Conservation (phyloP, 345 rosid species). For the Citrus unshiu region DNA sequence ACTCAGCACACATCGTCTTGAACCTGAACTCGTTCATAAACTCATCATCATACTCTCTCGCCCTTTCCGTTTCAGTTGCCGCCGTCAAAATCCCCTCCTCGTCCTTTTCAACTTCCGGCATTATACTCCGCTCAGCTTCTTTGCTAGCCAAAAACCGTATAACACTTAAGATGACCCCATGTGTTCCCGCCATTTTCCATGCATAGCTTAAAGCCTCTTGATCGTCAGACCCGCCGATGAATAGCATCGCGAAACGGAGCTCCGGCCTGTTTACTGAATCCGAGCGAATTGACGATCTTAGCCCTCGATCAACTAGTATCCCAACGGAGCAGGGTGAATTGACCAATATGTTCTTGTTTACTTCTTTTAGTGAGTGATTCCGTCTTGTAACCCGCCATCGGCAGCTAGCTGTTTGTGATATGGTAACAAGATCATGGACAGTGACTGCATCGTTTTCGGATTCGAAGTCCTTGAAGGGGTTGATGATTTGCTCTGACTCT, state of each 20-base stretch:
- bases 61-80: not conserved
- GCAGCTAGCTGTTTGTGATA: conserved; percentile 17
- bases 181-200: conserved; percentile 18
- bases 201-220: conserved; percentile 30
- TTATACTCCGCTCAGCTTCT: not conserved
- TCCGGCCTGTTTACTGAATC: not conserved
- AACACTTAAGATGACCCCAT: conserved; percentile 7
- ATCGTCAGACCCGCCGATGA: conserved; percentile 27
- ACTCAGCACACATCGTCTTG: conserved; percentile 21
- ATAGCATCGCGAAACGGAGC: conserved; percentile 19
- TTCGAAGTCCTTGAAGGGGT: conserved; percentile 16
- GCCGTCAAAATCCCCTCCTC: not conserved
- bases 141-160: conserved; percentile 11
- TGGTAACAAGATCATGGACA: conserved; percentile 26
- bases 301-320: conserved; percentile 29
- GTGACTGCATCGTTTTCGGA: not conserved
- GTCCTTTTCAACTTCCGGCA: not conserved
- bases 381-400: conserved; percentile 9
- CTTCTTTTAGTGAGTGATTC: not conserved
- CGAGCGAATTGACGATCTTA: not conserved
- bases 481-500: conserved; percentile 20
- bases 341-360: conserved; percentile 18
- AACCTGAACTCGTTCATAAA: conserved; percentile 36
- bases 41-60: not conserved
- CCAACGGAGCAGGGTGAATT: conserved; percentile 29